Evolutionary conservation across 2,329 filamentous ascomycete genomes (phyloP), one percentile per base, ranked within the genome.

Genomic region (Trichophyton simii): DNA sequence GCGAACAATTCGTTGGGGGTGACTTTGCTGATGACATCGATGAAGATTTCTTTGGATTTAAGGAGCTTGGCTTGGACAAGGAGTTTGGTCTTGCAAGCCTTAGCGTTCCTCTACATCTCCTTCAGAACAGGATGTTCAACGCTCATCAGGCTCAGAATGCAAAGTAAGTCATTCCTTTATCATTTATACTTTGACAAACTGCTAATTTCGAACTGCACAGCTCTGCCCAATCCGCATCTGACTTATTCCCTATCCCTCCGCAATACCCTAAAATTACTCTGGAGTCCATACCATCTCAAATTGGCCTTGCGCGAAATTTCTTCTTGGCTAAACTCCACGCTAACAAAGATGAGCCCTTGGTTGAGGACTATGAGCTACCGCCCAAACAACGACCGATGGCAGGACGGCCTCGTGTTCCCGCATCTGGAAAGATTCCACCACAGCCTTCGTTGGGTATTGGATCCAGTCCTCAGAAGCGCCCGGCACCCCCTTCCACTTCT

Each of bases 31-130:
- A 96, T 72, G 94, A 99, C 68, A 87, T 99, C 11, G 92, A 91
- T 64, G 94, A 99, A 78, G 94, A 99, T 76, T 99, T 96, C 82
- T 99, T 99, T 70, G 94, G 94, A 31, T 97, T 99, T 82, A 91
- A 91, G 71, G 91, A 95, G 63, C 83, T 99, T 54, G 94, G 94
- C 50, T 82, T 99, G 62, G 91, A 96, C 69, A 87, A 86, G 67
- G 94, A 99, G 72, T 87, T 97, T 71, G 91, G 91, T 18, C 81
- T 94, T 64, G 87, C 92, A 36, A 88, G 88, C 66, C 83, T 97
- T 64, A 91, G 89, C 60, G 94, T 99, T 41, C 94, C 95, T 25
- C 81, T 99, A 62, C 94, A 99, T 76, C 83, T 99, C 20, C 83
- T 99, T 31, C 94, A 97, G 72, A 91, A 89, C 67, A 86, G 92